phyloP scores from a whole-genome alignment of 345 rosid genomes.

The Citrus sinensis region DNA sequence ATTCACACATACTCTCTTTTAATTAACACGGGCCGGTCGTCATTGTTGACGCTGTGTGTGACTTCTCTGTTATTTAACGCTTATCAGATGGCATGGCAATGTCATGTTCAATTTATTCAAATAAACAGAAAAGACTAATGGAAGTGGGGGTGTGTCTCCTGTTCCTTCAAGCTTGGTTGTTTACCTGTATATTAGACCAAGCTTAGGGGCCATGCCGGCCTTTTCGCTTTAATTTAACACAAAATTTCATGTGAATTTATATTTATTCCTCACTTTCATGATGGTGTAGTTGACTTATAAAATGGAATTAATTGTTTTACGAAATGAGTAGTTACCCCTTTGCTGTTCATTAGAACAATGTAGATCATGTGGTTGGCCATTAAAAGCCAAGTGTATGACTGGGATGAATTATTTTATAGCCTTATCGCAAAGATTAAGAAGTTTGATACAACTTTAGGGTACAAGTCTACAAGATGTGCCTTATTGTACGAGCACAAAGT shows the following conservation, averaged over 20 bases:
- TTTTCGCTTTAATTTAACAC: not conserved
- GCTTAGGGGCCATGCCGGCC: not conserved
- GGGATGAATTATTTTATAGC: not conserved
- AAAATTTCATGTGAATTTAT: slow-evolving; percentile 2
- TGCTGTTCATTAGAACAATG: slow-evolving; percentile 16
- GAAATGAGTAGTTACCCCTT: not conserved
- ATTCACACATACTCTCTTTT: too few species aligned
- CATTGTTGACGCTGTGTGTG: too few species aligned
- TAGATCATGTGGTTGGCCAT: slow-evolving; percentile 31
- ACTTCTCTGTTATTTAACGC: too few species aligned
- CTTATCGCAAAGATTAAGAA: slow-evolving; percentile 9
- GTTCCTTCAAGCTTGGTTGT: too few species aligned
- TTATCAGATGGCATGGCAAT: too few species aligned
- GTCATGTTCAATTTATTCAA: not conserved
- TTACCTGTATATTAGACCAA: not conserved
- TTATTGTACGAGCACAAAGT: slow-evolving; percentile 28
- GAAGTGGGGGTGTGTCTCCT: too few species aligned
- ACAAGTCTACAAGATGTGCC: slow-evolving; percentile 20
- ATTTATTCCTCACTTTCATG: slow-evolving; percentile 3
- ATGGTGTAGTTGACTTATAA: slow-evolving; percentile 24
- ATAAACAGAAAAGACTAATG: too few species aligned
- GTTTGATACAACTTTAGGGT: slow-evolving; percentile 32
- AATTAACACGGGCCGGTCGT: too few species aligned
- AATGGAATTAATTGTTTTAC: not conserved
- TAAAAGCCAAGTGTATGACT: slow-evolving; percentile 7